These are phyloP conservation scores for Salvia sclarea DNA, from an alignment of 305 asterid species.

Conservation along the genomic window DNA sequence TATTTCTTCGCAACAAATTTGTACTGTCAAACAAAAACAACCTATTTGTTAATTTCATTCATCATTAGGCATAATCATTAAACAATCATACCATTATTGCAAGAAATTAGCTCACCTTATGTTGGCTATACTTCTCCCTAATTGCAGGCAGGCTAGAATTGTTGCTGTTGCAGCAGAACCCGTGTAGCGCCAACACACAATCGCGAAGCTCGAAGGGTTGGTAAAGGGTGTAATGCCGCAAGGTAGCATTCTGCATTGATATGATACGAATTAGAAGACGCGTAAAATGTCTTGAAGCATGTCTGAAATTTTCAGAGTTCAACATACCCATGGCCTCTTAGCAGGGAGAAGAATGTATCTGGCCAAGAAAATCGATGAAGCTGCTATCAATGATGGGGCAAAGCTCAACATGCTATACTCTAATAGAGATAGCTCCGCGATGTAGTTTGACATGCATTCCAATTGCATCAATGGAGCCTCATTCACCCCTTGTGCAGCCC, in stretches of 20 bases:
- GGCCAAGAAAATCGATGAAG: conserved; percentile 62
- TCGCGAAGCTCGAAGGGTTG: conserved; percentile 45
- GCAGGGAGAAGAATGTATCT: conserved; percentile 49
- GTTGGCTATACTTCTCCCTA: conserved; percentile 61
- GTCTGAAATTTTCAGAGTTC: background rate
- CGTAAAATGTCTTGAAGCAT: background rate
- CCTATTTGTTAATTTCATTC: conserved; percentile 5
- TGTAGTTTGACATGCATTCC: conserved; percentile 59
- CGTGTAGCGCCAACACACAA: conserved; percentile 51
- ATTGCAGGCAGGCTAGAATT: conserved; percentile 52
- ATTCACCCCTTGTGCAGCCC: conserved; percentile 59
- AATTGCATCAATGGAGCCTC: conserved; percentile 52
- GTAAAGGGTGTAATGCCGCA: conserved; percentile 58
- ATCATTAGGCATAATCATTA: background rate
- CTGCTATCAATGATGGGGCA: conserved; percentile 61
- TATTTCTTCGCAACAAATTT: conserved; percentile 94
- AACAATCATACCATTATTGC: background rate
- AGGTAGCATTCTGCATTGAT: conserved; percentile 47
- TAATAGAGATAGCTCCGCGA: conserved; percentile 57
- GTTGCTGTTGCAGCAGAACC: conserved; percentile 45
- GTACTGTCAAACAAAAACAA: conserved; percentile 54
- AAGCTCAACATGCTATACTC: conserved; percentile 56
- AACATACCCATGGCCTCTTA: conserved; percentile 53
- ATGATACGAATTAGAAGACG: background rate
- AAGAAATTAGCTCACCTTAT: conserved; percentile 41